These are phyloP conservation scores for Neodidymelliopsis sp. DNA, from an alignment of 2,329 filamentous ascomycete species.

Conservation along the genomic window DNA sequence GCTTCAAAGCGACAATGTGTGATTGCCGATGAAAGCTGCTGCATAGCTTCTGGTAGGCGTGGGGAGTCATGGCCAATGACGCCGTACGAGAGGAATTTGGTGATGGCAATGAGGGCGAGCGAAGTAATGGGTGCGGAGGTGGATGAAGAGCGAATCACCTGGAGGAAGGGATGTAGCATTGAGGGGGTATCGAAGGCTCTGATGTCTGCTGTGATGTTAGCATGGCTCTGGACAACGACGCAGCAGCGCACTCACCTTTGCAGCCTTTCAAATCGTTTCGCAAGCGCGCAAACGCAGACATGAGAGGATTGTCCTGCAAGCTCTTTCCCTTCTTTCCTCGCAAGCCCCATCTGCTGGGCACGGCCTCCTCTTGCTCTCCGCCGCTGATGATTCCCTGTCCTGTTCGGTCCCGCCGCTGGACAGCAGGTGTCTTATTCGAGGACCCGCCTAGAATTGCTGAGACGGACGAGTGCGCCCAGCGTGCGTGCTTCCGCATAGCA, in stretches of 20 bases:
- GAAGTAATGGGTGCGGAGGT: conserved; percentile 97
- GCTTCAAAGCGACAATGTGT: conserved; percentile 98
- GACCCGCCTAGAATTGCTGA: conserved; percentile 89
- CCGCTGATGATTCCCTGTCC: conserved; percentile 46
- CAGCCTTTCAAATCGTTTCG: conserved; percentile 86
- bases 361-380: conserved; percentile 60
- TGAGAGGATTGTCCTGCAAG: conserved; percentile 96
- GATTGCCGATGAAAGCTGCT: conserved; percentile 90
- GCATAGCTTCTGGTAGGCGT: conserved; percentile 90
- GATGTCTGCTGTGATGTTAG: conserved; percentile 69
- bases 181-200: conserved; percentile 86
- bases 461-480: conserved; percentile 95
- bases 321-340: conserved; percentile 95
- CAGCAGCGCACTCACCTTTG: conserved; percentile 65
- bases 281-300: conserved; percentile 90
- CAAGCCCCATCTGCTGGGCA: conserved; percentile 89
- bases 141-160: conserved; percentile 94
- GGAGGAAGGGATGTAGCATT: conserved; percentile 90
- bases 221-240: conserved; percentile 9
- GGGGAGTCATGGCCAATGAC: conserved; percentile 85
- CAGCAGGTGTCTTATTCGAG: conserved; percentile 54
- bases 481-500: conserved; percentile 95
- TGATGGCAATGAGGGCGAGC: conserved; percentile 88
- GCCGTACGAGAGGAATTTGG: conserved; percentile 95
- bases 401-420: conserved; percentile 45